phyloP scores from a whole-genome alignment of 768 basidiomycete genomes.

The Boletus reticulatus region DNA sequence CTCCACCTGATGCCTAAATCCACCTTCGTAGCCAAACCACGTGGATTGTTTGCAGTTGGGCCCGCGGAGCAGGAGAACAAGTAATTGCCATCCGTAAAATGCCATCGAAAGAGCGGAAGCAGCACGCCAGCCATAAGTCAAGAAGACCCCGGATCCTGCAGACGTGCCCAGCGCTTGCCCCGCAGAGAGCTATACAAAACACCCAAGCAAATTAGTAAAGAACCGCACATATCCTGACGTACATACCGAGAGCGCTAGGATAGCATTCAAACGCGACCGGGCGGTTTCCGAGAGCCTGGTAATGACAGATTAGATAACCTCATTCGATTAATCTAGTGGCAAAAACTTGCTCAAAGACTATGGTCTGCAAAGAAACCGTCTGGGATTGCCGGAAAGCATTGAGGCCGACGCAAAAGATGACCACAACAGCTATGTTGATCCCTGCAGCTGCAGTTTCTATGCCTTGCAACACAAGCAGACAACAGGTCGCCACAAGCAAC shows the following conservation, averaged over 20 bases:
- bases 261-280: slow-evolving; percentile 28
- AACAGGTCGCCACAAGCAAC: slow-evolving; percentile 31
- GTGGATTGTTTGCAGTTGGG: slow-evolving; percentile 33
- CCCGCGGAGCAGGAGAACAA: slow-evolving; percentile 37
- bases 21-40: slow-evolving; percentile 67
- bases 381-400: slow-evolving; percentile 38
- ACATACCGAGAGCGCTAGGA: slow-evolving; percentile 27
- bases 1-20: slow-evolving; percentile 26
- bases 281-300: slow-evolving; percentile 25
- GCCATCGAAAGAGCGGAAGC: slow-evolving; percentile 34
- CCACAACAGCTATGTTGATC: slow-evolving; percentile 34
- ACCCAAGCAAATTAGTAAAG: not conserved
- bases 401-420: slow-evolving; percentile 38
- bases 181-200: slow-evolving; percentile 17
- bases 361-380: slow-evolving; percentile 33
- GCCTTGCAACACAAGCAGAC: slow-evolving; percentile 26
- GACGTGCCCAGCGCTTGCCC: slow-evolving; percentile 46
- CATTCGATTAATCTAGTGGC: not conserved
- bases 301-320: not conserved
- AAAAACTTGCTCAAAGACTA: slow-evolving; percentile 20
- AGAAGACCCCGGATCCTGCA: slow-evolving; percentile 39
- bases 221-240: not conserved
- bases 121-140: slow-evolving; percentile 37
- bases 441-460: slow-evolving; percentile 40
- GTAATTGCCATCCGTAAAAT: slow-evolving; percentile 32